Evolutionary conservation across 75 land plant species (phyloP).

Genomic region (Selaginella moellendorffii): DNA sequence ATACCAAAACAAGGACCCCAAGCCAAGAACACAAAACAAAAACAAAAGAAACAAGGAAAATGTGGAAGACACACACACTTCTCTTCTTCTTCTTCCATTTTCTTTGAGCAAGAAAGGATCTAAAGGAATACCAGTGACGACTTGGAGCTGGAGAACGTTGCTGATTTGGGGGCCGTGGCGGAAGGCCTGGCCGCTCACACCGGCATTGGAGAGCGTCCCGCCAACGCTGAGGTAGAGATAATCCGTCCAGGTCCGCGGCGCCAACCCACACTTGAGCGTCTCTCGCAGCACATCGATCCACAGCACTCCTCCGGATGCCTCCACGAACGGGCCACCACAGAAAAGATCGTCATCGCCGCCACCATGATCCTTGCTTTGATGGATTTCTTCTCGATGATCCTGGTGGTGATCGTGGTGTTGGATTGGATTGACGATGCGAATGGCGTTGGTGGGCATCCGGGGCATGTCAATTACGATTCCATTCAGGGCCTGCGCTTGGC

Average conservation of each 20-base stretch:
- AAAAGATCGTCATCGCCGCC: no score
- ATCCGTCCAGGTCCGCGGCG: slow-evolving; percentile 88
- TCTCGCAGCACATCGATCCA: slow-evolving; percentile 71
- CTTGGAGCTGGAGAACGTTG: slow-evolving; percentile 64
- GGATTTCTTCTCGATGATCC: no score
- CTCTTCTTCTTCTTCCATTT: neutral
- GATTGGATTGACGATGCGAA: slow-evolving; percentile 4
- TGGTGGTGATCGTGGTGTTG: no score
- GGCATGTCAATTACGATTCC: slow-evolving; percentile 64
- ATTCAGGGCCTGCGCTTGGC: slow-evolving; percentile 52
- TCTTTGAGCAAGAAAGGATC: neutral
- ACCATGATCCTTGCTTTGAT: slow-evolving; percentile 7
- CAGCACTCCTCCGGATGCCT: slow-evolving; percentile 51
- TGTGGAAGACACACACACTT: neutral
- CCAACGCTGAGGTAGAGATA: slow-evolving; percentile 76
- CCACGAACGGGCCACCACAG: slow-evolving; percentile 34
- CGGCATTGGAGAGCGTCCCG: slow-evolving; percentile 80
- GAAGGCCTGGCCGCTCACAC: slow-evolving; percentile 83
- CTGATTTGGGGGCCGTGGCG: slow-evolving; percentile 80
- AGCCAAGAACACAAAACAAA: neutral
- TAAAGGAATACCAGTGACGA: slow-evolving; percentile 59
- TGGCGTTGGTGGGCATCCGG: slow-evolving; percentile 16
- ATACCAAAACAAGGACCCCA: no score
- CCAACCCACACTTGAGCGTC: slow-evolving; percentile 40
- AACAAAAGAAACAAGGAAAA: neutral